Percentiles rank a stretch among this genome's conserved stretches.
These are phyloP conservation scores for Ceratobasidium sp. DNA, from an alignment of 1,284 basidiomycete genomes.

Conservation along the genomic window DNA sequence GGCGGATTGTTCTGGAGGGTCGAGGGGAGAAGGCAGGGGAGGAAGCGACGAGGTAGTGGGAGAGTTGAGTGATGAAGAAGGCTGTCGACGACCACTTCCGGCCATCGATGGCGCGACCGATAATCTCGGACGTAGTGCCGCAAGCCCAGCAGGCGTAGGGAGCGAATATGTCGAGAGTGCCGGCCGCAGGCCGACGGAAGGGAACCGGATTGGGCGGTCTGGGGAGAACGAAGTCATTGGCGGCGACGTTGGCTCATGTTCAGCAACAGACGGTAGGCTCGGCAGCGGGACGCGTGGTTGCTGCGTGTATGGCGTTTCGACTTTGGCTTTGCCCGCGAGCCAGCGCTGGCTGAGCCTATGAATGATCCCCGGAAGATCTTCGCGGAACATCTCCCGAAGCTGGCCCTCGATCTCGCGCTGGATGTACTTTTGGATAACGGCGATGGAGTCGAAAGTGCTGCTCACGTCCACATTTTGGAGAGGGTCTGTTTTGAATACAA, in stretches of 20 bases:
- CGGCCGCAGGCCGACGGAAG: conserved; percentile 42
- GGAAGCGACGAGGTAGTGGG: conserved; percentile 13
- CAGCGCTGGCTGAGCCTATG: conserved; percentile 95
- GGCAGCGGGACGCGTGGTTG: conserved; percentile 56
- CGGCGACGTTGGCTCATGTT: conserved; percentile 46
- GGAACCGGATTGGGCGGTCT: conserved; percentile 41
- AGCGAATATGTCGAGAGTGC: conserved; percentile 39
- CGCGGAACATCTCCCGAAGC: conserved; percentile 96
- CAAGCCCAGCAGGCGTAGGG: conserved; percentile 27
- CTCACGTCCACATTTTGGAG: conserved; percentile 98
- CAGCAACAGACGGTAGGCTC: conserved; percentile 52
- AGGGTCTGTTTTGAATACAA: conserved; percentile 99
- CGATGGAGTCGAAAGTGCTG: conserved; percentile 97
- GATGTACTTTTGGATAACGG: conserved; percentile 96
- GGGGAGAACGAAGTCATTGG: conserved; percentile 46
- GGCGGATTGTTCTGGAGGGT: conserved; percentile 55
- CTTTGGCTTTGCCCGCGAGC: conserved; percentile 78
- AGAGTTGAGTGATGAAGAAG: conserved; percentile 38
- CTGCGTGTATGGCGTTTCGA: conserved; percentile 78
- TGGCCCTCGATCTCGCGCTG: conserved; percentile 98
- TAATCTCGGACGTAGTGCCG: conserved; percentile 27
- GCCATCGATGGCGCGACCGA: conserved; percentile 39
- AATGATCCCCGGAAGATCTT: conserved; percentile 97
- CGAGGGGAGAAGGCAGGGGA: conserved; percentile 14
- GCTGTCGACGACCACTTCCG: conserved; percentile 9